phyloP scores from a whole-genome alignment of 176 grass and related monocot species.

The Oryza punctata region DNA sequence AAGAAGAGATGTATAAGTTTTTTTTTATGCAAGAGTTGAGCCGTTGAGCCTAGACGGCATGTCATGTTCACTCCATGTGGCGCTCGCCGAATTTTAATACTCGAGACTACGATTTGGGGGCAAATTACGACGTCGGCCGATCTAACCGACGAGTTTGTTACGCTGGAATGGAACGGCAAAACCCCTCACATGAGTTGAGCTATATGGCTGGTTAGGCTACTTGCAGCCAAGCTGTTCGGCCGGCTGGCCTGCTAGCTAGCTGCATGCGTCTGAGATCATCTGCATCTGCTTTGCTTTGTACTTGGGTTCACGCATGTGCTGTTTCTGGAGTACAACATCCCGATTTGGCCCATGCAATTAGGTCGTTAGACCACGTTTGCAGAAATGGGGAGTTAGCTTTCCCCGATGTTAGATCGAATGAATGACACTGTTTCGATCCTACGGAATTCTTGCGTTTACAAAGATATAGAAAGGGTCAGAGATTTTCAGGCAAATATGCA shows the following conservation, averaged over 20 bases:
- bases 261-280: not conserved
- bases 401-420: not conserved
- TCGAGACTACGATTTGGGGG: conserved; percentile 28
- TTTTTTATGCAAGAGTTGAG: not conserved
- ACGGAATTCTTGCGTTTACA: not conserved
- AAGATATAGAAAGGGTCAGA: not conserved
- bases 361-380: not conserved
- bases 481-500: not conserved
- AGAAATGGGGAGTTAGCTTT: not conserved
- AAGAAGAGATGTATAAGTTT: not conserved
- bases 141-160: not conserved
- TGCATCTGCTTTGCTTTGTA: not conserved
- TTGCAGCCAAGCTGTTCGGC: conserved; percentile 31
- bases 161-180: not conserved
- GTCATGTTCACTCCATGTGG: conserved; percentile 55
- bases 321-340: not conserved
- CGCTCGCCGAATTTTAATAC: conserved; percentile 9
- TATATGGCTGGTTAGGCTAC: not conserved
- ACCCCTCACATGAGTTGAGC: not conserved
- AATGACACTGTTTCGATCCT: not conserved
- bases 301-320: not conserved
- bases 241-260: not conserved
- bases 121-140: not conserved
- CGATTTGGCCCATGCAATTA: not conserved
- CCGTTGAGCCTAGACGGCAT: not conserved